Percentiles rank a stretch among this genome's conserved stretches.
Conservation (phyloP, 352 stramenopile genomes). For the Phytophthora lateralis region DNA sequence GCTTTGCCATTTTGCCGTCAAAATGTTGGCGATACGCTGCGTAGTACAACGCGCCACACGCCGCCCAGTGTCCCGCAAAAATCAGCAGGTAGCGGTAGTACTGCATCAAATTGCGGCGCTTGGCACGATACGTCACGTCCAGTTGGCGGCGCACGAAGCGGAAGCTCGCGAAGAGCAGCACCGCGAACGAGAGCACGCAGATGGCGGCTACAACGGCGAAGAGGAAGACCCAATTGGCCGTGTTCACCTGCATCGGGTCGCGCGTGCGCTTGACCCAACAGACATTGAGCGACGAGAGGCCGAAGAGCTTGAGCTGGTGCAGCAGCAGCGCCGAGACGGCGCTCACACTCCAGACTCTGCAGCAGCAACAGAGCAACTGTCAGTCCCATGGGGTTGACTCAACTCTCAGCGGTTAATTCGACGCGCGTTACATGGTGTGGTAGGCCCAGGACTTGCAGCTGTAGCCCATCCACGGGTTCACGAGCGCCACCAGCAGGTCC, state of each 20-base stretch:
- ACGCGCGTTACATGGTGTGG: constrained; percentile 65
- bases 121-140: constrained; percentile 85
- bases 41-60: constrained; percentile 77
- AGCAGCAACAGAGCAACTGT: constrained; percentile 2
- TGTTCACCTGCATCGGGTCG: constrained; percentile 51
- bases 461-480: constrained; percentile 91
- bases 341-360: constrained; percentile 78
- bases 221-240: constrained; percentile 67
- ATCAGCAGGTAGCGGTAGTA: constrained; percentile 88
- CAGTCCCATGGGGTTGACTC: neutral
- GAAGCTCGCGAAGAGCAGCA: constrained; percentile 85
- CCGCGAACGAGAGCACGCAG: constrained; percentile 64
- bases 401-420: neutral
- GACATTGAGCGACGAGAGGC: constrained; percentile 73
- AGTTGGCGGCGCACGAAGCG: constrained; percentile 83
- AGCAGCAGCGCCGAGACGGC: constrained; percentile 62
- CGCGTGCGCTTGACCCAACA: constrained; percentile 76
- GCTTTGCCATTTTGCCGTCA: constrained; percentile 57
- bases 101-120: constrained; percentile 81
- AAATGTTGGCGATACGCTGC: constrained; percentile 71
- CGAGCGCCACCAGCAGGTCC: constrained; percentile 83
- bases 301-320: constrained; percentile 65
- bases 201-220: constrained; percentile 60
- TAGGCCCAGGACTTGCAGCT: constrained; percentile 86
- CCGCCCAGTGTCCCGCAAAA: constrained; percentile 71